Evolutionary conservation across 208 protist species (phyloP), one percentile per base, ranked within the genome.

Genomic region (Crithidia bombi): DNA sequence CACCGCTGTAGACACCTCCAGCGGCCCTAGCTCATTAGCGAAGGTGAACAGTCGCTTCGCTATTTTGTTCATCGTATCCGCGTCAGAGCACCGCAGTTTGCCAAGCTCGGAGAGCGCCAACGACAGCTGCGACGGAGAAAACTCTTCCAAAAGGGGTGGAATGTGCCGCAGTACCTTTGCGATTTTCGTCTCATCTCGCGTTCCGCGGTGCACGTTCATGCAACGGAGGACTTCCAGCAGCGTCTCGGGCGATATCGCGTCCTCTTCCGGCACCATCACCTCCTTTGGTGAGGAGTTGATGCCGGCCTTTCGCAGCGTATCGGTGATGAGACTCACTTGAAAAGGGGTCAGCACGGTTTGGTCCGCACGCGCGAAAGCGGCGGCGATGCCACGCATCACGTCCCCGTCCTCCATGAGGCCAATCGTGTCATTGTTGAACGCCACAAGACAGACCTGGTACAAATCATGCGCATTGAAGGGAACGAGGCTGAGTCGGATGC

Each of bases 271-370:
- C 23, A 96, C 82, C 44, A 75, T 49, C 43, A 93, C 73, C 38
- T 88, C 85, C n/a, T 85, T 88, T 0, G 83, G 80, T 0, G 79
- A 70, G 19, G 73, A 68, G 39, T 78, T 72, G 35, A 96, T 85
- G 39, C 87, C 87, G 2, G 78, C 82, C 39, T 88, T 89, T 19
- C 83, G 87, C 30, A 96, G 78, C 28, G 85, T 91, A 69, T 96
- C 87, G 14, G 77, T 69, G 33, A 94, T 81, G 28, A 94, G 69
- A 57, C 77, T 94, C 11, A 59, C 59, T 68, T 96, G 91, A 69
- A 96, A 96, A 0, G 91, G 91, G 2, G 82, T 90, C 32, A 96
- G 74, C 25, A 96, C 89, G 3, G 76, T 78, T 57, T 96, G 91
- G 35, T 96, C 84, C 21, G 75, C 67, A 5, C 79, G 79, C 21